Base-by-base conservation (phyloP, 257 asterid species). In the Solanum lycopersicoides region DNA sequence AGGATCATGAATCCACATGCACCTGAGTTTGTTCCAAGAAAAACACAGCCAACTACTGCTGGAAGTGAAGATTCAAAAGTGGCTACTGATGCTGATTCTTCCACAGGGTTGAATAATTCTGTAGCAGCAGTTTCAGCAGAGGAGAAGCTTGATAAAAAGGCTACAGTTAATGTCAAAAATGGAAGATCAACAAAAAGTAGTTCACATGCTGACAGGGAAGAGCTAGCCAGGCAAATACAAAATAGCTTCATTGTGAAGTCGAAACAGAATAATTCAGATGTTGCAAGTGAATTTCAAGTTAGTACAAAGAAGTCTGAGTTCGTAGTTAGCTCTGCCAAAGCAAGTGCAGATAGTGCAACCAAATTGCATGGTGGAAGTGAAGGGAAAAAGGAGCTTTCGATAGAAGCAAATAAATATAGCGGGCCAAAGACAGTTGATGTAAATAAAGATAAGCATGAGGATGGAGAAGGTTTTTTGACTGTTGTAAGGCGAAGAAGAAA, bases 1-100 rank as follows among this genome's bases (percentile, higher is more conserved):
- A 94, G 89, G 93, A 93, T 88, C 15, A 96, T 97, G 99, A 97
- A 97, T 86, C 99, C 99, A 21, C 97, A 93, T 88, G 99, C 99
- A 66, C 99, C 98, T 4, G 99, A 94, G 89, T 97, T 83, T 88
- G 95, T 97, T 89, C 99, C 99, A 21, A 89, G 91, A 91, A 87
- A 88, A 83, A 94, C 95, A 30, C 92, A 95, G 98, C 93, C 90
- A 84, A 90, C 82, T 45, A 86, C 88, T 86, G 86, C 92, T 44
- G 72, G 89, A 53, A 34, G 89, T 71, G 98, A 95, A 87, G 96
- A 91, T 89, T 92, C 92, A 25, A 91, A 86, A 82, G 79, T 76
- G 34, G 18, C 86, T 63, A 73, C 28, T 59, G 93, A 88, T 74
- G 90, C 92, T 39, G 94, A 93, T 89, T 90, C 93, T 47, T 91